A percentile compares a stretch with the other conserved stretches of the same genome.
These are phyloP conservation scores for Daldinia childiae DNA, from an alignment of 495 filamentous ascomycete genomes.

Conservation along the genomic window DNA sequence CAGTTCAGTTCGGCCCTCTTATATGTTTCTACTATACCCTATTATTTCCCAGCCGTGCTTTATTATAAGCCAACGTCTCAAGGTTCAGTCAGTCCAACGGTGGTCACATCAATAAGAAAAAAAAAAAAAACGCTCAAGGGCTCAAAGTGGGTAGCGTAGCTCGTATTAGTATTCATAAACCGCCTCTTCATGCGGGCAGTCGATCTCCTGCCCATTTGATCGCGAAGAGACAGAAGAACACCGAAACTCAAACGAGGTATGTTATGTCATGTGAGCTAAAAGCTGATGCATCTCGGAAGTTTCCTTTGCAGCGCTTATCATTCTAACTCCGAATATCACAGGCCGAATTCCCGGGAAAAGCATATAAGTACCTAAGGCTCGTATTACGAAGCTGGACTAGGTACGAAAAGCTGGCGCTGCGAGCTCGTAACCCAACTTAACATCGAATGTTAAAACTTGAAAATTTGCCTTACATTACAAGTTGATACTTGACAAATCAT, in stretches of 20 bases:
- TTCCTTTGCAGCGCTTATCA: not conserved
- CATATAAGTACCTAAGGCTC: not conserved
- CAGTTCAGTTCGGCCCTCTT: not conserved
- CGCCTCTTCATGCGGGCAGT: not conserved
- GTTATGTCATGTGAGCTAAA: slow-evolving; percentile 1
- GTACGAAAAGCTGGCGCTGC: not conserved
- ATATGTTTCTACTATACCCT: not conserved
- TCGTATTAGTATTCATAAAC: not conserved
- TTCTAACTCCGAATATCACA: not conserved
- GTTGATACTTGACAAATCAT: not conserved
- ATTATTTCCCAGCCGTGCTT: not conserved
- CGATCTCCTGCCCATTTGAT: not conserved
- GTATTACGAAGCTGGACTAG: not conserved
- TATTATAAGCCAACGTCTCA: not conserved
- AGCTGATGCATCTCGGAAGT: slow-evolving; percentile 7
- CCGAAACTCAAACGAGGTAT: slow-evolving; percentile 19
- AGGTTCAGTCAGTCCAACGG: not conserved
- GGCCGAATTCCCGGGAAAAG: not conserved
- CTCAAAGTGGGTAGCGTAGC: not conserved
- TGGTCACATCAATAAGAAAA: not conserved
- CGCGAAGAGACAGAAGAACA: not conserved
- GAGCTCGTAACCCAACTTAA: not conserved
- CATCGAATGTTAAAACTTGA: not conserved
- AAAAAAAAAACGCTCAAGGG: not conserved
- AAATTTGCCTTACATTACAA: not conserved